Conservation (phyloP, 257 asterid genomes). For the Petrea volubilis region DNA sequence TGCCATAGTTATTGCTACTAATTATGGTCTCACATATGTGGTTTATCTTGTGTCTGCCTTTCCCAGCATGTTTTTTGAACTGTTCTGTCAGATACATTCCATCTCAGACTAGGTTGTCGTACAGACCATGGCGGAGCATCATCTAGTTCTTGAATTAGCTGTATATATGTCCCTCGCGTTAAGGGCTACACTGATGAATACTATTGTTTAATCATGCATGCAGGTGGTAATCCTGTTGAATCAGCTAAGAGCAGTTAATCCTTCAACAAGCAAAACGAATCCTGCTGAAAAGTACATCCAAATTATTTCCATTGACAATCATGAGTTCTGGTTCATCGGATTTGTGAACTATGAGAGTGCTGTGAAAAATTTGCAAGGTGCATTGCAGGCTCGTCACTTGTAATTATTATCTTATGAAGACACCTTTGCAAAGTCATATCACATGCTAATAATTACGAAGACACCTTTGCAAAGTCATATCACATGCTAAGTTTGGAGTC, state of each 20-base stretch:
- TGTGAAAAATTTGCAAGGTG: slow-evolving; percentile 61
- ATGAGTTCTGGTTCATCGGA: slow-evolving; percentile 99
- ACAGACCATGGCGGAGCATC: not conserved
- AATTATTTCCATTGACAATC: slow-evolving; percentile 77
- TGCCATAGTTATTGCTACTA: too few species aligned
- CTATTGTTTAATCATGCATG: not conserved
- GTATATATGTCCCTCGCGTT: not conserved
- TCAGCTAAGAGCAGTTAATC: slow-evolving; percentile 78
- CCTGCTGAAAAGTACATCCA: slow-evolving; percentile 86
- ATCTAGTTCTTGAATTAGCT: not conserved
- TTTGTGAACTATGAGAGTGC: slow-evolving; percentile 80
- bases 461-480: too few species aligned
- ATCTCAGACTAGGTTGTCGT: not conserved
- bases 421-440: not conserved
- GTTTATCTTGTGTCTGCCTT: not conserved
- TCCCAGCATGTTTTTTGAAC: not conserved
- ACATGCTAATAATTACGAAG: too few species aligned
- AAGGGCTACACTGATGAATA: slow-evolving; percentile 7
- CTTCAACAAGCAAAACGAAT: slow-evolving; percentile 66
- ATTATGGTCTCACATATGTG: not conserved
- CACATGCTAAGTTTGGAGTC: not conserved
- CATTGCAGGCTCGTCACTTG: slow-evolving; percentile 37
- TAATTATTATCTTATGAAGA: not conserved
- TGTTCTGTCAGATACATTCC: not conserved
- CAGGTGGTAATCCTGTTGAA: slow-evolving; percentile 79